A percentile compares a stretch with the other conserved stretches of the same genome.
These are phyloP conservation scores for Lachnellula subtilissima DNA, from an alignment of 2,329 filamentous ascomycete species.

Conservation along the genomic window DNA sequence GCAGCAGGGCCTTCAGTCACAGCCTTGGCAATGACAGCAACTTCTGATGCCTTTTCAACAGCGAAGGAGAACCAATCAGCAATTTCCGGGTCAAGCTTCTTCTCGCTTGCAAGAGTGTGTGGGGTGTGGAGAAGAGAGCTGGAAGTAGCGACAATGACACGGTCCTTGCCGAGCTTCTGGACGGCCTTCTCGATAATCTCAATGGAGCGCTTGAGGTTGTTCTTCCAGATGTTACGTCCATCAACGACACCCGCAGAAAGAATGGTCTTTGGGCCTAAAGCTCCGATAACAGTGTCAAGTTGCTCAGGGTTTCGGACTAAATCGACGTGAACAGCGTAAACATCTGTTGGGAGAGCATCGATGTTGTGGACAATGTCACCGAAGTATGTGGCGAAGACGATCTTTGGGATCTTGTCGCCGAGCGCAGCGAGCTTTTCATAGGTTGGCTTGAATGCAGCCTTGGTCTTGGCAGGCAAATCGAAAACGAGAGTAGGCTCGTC, in stretches of 20 bases:
- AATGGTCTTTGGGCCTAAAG: conserved; percentile 82
- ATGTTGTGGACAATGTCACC: conserved; percentile 99
- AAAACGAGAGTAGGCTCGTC: conserved; percentile 97
- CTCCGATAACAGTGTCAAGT: conserved; percentile 75
- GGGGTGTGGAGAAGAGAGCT: conserved; percentile 97
- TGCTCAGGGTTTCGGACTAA: conserved; percentile 98
- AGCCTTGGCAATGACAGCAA: conserved; percentile 92
- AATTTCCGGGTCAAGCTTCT: conserved; percentile 92
- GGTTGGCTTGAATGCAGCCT: conserved; percentile 95
- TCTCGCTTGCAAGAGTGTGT: conserved; percentile 96
- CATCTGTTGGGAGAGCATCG: conserved; percentile 72
- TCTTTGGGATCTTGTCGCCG: conserved; percentile 76
- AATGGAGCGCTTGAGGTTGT: conserved; percentile 94
- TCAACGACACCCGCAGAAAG: conserved; percentile 96
- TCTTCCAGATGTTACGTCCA: conserved; percentile 99
- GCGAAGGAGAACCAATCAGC: conserved; percentile 99
- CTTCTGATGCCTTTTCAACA: conserved; percentile 85
- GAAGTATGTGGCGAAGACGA: conserved; percentile 96
- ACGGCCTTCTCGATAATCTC: conserved; percentile 84
- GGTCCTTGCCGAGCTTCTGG: conserved; percentile 95
- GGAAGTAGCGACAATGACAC: conserved; percentile 94
- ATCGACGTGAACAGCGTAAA: conserved; percentile 89
- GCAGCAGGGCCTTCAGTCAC: conserved; percentile 87
- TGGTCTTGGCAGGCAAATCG: conserved; percentile 82
- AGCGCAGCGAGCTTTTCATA: conserved; percentile 83